Evolutionary conservation across 1,139 yeast species (phyloP), one percentile per base, ranked within the genome.

Genomic region (Ashbya aceris): DNA sequence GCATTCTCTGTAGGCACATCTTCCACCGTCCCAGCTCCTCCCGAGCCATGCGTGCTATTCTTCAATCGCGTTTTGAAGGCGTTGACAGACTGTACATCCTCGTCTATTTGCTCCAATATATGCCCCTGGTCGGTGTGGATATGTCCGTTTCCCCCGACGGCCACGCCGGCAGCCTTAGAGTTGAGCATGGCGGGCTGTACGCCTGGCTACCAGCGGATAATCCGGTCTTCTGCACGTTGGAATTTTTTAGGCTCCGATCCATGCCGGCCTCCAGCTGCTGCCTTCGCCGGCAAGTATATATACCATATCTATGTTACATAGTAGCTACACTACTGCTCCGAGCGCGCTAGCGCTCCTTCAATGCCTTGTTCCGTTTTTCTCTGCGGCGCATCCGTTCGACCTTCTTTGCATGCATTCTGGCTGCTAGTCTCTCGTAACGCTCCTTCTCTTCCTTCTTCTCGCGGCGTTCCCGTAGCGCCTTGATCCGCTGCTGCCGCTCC

Each of bases 351-450:
- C 79, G 79, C 52, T 83, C 91, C 58, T 77, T 81, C 60, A 83
- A 74, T 51, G 82, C 67, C 63, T 83, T 83, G 63, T 82, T 83
- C 67, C 91, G 77, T 77, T 82, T 83, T 60, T 83, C 93, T 62
- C 77, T 79, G 69, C 80, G 79, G 66, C 80, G 79, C 66, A 82
- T 62, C 65, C 94, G 76, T 47, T 83, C 93, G 33, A 80, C 79
- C 70, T 76, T 80, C 74, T 80, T 80, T 33, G 79, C 81, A 56
- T 81, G 83, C 86, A 83, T 78, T 65, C 79, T 80, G 37, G 74
- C 70, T 10, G 91, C 85, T 54, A 81, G 63, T 56, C 67, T 71
- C 52, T 80, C 87, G 54, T 77, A 82, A 55, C 91, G 72, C 56
- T 80, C 89, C 64, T 74, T 76, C 58, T 83, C 91, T 46, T 71